Conservation (phyloP, 1,284 basidiomycete species). For the Neolentinus lepideus region DNA sequence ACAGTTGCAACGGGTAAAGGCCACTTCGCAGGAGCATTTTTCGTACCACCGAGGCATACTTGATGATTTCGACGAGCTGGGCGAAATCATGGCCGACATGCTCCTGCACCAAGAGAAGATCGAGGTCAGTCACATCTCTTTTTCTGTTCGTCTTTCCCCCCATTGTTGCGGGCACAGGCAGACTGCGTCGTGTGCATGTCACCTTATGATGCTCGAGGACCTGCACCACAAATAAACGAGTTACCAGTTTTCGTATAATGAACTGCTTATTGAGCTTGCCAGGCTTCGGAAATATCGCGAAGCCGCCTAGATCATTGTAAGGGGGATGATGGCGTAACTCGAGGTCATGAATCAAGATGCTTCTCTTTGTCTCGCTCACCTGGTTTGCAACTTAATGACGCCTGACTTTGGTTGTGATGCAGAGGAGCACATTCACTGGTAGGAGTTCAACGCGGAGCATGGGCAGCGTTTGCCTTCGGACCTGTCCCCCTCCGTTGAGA, state of each 20-base stretch:
- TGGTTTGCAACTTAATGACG: too few species aligned
- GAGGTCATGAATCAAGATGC: constrained; percentile 57
- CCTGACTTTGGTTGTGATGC: constrained; percentile 1
- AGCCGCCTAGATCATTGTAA: constrained; percentile 52
- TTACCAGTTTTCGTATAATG: constrained; percentile 65
- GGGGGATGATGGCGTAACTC: constrained; percentile 56
- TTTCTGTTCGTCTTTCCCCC: not conserved
- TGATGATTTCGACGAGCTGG: constrained; percentile 66
- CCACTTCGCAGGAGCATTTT: constrained; percentile 35
- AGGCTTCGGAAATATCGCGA: constrained; percentile 62
- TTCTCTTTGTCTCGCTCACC: constrained; percentile 8
- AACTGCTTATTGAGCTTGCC: constrained; percentile 63
- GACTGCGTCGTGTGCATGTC: constrained; percentile 45
- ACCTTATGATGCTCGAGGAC: constrained; percentile 34
- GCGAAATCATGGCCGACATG: constrained; percentile 73
- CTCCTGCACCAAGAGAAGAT: constrained; percentile 55
- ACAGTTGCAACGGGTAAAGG: constrained; percentile 37
- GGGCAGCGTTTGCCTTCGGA: constrained; percentile 69
- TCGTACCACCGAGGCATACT: constrained; percentile 40
- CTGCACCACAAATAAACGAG: constrained; percentile 56
- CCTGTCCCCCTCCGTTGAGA: constrained; percentile 66
- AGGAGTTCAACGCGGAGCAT: constrained; percentile 64
- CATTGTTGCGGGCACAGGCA: constrained; percentile 24
- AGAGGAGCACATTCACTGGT: constrained; percentile 63
- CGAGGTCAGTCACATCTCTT: constrained; percentile 40